Evolutionary conservation across 2,329 filamentous ascomycete genomes (phyloP).

Genomic region (Aspergillus chevalieri): DNA sequence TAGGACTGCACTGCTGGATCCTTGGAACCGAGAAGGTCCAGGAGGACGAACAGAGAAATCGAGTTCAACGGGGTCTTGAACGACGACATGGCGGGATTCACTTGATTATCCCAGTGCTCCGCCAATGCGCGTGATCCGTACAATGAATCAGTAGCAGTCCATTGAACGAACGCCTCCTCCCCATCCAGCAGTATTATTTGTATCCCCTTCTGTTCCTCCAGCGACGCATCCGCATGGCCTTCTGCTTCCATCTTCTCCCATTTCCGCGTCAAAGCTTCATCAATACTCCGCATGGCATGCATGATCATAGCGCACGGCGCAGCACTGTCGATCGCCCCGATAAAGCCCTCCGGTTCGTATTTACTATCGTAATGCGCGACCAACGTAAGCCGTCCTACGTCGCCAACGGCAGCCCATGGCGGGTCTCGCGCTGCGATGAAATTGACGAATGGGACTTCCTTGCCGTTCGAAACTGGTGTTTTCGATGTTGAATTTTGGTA

Average conservation of each 20-base stretch:
- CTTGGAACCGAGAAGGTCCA: conserved; percentile 74
- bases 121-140: conserved; percentile 84
- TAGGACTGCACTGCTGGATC: conserved; percentile 73
- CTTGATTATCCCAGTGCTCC: conserved; percentile 67
- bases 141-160: conserved; percentile 75
- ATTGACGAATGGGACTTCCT: conserved; percentile 75
- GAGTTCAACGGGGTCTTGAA: conserved; percentile 69
- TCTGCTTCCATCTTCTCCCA: conserved; percentile 67
- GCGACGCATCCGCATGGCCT: conserved; percentile 43
- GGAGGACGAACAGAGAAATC: conserved; percentile 83
- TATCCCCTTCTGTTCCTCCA: conserved; percentile 74
- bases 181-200: conserved; percentile 89
- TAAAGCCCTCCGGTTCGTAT: conserved; percentile 72
- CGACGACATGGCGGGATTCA: conserved; percentile 65
- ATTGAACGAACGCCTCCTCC: conserved; percentile 81
- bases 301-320: conserved; percentile 91
- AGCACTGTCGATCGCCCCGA: conserved; percentile 89
- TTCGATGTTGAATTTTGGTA: conserved; percentile 86
- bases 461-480: conserved; percentile 68
- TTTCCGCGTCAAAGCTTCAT: conserved; percentile 70
- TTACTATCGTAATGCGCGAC: conserved; percentile 94
- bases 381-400: conserved; percentile 74
- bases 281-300: conserved; percentile 75
- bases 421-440: conserved; percentile 83
- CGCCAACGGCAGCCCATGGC: conserved; percentile 67